Base-by-base conservation (phyloP, 257 asterid genomes). In the Ballota nigra region DNA sequence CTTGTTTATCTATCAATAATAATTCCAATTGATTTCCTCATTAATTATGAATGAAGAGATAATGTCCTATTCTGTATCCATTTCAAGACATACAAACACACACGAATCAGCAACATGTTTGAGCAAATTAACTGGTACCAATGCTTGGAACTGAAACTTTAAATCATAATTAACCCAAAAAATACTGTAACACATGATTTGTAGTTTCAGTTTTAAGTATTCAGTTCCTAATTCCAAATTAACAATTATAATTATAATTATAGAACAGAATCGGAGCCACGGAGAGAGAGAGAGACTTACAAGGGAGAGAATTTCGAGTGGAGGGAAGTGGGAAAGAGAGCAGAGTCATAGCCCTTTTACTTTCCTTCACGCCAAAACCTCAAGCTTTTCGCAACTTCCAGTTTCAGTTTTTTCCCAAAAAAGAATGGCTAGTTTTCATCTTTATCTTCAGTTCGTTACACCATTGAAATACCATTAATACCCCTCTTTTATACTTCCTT, bases 321-420 rank as follows among this genome's bases (percentile, higher is more conserved):
- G 82, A 52, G 43, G 67, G 72, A 64, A 84, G 79, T 45, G 83
- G 66, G 26, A 78, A 56, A 69, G 84, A 84, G 61, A 76, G 78
- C 3, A 80, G 47, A 68, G 80, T 63, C 93, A 85, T 87, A 84
- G 75, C 78, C 64, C 70, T 68, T 36, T 51, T 13, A 3, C 16
- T 36, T 51, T 13, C 18, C 57, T 8, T 41, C 19, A 22, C 65
- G 24, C 66, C 15, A 66, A 57, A 77, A 60, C 23, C 63, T 65
- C 23, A 81, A 77, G 71, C 70, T 71, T 68, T 79, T 64, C 68
- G n/a, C 63, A 65, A 47, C 77, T 59, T 33, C 28, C 3, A 61
- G 16, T 31, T 31, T n/a, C 8, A 2, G 3, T 20, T 62, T 61
- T 23, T 33, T 8, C 41, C 18, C 47, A 1, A 8, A 36, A 52